These are phyloP conservation scores for Ceraceosorus guamensis DNA, from an alignment of 1,284 basidiomycete genomes.

Conservation along the genomic window DNA sequence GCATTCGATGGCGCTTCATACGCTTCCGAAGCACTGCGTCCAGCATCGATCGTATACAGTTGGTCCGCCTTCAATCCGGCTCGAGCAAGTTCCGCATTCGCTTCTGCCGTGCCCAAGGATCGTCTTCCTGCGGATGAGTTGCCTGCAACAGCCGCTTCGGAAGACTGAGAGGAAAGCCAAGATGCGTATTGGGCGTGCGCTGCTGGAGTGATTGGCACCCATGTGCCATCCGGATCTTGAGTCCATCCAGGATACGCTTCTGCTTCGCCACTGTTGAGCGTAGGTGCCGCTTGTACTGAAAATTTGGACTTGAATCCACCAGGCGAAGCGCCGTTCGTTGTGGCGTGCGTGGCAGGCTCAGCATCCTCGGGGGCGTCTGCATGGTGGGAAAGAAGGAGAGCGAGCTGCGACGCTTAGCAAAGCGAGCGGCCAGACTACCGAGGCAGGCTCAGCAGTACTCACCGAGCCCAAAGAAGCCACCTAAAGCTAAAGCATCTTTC, in stretches of 20 bases:
- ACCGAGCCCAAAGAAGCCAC: too few relatives aligned
- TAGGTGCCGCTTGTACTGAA: constrained; percentile 29
- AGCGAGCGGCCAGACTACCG: too few relatives aligned
- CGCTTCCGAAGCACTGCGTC: not conserved
- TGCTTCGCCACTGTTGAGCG: constrained; percentile 13
- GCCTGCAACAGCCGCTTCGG: not conserved
- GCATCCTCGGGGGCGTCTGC: not conserved
- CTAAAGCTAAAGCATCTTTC: too few relatives aligned
- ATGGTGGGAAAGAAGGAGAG: too few relatives aligned
- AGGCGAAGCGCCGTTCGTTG: not conserved
- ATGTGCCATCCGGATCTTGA: constrained; percentile 42
- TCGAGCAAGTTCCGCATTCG: constrained; percentile 1
- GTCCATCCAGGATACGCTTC: constrained; percentile 37
- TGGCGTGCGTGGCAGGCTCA: not conserved
- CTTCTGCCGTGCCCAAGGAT: not conserved
- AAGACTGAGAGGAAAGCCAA: constrained; percentile 11
- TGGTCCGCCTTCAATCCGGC: constrained; percentile 1
- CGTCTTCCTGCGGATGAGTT: not conserved
- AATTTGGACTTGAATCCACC: constrained; percentile 5
- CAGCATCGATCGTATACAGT: not conserved
- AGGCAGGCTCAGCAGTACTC: too few relatives aligned
- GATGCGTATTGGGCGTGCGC: constrained; percentile 33
- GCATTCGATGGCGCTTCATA: too few relatives aligned
- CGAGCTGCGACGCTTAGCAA: too few relatives aligned
- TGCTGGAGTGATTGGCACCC: constrained; percentile 44